Base-by-base conservation (phyloP, 1,284 basidiomycete species). In the Agaricales sp. region DNA sequence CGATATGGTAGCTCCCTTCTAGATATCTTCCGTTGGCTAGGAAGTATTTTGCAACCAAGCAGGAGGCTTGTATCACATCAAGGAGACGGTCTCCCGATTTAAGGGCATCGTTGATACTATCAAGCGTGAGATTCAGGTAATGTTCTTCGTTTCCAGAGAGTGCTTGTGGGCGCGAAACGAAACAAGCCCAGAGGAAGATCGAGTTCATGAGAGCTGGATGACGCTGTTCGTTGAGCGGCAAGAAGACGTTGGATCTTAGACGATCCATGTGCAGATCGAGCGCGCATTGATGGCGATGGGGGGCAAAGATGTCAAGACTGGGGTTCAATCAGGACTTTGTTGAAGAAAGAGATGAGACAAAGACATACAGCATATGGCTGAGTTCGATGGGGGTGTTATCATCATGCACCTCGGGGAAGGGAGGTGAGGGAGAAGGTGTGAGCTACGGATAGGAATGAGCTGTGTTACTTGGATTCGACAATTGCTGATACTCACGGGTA, bases 181-280 rank as follows among this genome's bases (percentile, higher is more conserved):
- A 85, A 60, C 84, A 87, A 1, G 84, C 82, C 80, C 85, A 87
- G 2, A 88, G 73, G 61, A 79, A 88, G 57, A 88, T 81, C 50
- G 84, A 73, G 58, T 87, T 85, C 72, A 86, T 78, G 8, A 88
- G 70, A 43, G 74, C 78, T 4, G 85, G 80, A 57, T 88, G 86
- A 22, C 75, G 76, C 50, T 81, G 81, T 53, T 85, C 78, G 45
- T 69, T 57, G 2, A 61, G 49, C 12, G 78, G 72, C 2, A 71
- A 66, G 46, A 62, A 67, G 45, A 84, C 66, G 30, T 75, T 79
- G 45, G 79, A 78, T 25, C 78, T 68, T 25, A 88, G 67, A 44
- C 74, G 74, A 23, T 74, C 77, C 59, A 81, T 75, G 60, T 85
- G 73, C 46, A 86, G 63, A 46, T 80, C 80, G 8, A 88, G 66